A percentile compares a stretch with the other conserved stretches of the same genome.
Evolutionary conservation across 495 filamentous ascomycete genomes (phyloP).

Genomic region (Penicillium coffeae): DNA sequence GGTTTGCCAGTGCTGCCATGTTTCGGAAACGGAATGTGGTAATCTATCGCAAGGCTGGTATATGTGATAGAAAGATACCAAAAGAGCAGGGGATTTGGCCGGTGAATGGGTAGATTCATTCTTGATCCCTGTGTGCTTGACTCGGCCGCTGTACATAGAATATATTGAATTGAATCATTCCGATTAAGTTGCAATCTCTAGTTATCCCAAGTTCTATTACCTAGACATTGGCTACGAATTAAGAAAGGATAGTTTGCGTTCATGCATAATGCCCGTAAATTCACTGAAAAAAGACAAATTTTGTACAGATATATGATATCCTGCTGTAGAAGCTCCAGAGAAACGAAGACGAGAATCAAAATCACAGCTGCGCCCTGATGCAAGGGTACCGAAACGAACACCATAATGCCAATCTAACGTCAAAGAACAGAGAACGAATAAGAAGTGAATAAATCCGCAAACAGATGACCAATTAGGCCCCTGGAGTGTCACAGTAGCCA

Average conservation of each 20-base stretch:
- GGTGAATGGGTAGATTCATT: neutral
- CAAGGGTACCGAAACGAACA: neutral
- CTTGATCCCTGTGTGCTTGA: neutral
- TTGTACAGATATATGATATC: too few relatives aligned
- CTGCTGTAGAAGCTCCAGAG: neutral
- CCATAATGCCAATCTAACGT: conserved; percentile 18
- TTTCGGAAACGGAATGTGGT: neutral
- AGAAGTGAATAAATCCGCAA: neutral
- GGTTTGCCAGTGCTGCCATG: neutral
- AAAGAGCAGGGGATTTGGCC: conserved; percentile 3
- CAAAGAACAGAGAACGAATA: conserved; percentile 8
- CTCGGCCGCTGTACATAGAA: conserved; percentile 26
- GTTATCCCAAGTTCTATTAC: too few relatives aligned
- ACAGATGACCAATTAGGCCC: conserved; percentile 11
- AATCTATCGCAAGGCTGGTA: neutral
- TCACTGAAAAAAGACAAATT: too few relatives aligned
- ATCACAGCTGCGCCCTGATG: neutral
- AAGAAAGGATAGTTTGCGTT: too few relatives aligned
- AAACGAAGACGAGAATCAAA: neutral
- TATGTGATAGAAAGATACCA: neutral
- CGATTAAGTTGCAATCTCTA: too few relatives aligned
- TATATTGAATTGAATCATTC: conserved; percentile 16
- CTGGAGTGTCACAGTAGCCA: conserved; percentile 54
- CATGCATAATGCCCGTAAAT: neutral
- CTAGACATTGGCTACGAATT: too few relatives aligned